Evolutionary conservation across 169 alveolate genomes (phyloP).

Genomic region (Plasmodium coatneyi): DNA sequence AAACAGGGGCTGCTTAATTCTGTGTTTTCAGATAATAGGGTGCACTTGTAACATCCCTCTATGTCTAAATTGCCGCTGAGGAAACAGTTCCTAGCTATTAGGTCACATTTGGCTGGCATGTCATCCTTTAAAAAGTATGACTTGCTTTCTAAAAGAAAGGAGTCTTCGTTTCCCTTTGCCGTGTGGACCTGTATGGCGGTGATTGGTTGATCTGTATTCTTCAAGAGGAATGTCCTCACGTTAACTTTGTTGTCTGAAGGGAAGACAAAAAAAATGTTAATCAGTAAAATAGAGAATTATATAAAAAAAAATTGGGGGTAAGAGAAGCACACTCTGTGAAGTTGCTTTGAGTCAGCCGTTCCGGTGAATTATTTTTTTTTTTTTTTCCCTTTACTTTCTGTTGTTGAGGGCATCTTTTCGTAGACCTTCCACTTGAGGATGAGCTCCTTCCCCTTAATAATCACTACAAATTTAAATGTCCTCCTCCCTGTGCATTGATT

Average conservation of each 20-base stretch:
- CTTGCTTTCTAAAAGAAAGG: not conserved
- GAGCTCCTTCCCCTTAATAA: not conserved
- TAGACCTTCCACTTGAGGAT: conserved; percentile 3
- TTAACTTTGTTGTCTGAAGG: not conserved
- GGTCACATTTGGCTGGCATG: not conserved
- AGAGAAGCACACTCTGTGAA: not conserved
- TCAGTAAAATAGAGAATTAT: not conserved
- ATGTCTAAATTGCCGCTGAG: not conserved
- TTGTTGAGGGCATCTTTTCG: not conserved
- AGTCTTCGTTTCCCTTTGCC: not conserved
- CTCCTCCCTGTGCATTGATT: not conserved
- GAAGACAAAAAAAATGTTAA: not conserved
- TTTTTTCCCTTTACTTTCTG: not conserved
- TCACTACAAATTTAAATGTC: conserved; percentile 2
- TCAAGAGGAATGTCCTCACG: not conserved
- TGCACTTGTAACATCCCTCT: not conserved
- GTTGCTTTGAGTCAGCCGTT: not conserved
- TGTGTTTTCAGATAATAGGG: not conserved
- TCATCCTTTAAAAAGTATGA: not conserved
- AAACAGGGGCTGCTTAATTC: not conserved
- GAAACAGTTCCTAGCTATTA: not conserved
- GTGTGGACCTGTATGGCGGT: not conserved
- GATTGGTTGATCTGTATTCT: not conserved
- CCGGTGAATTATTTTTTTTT: not conserved
- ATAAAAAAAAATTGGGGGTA: not conserved